Base-by-base conservation (phyloP, 2,329 filamentous ascomycete genomes). In the Aspergillus arachidicola region DNA sequence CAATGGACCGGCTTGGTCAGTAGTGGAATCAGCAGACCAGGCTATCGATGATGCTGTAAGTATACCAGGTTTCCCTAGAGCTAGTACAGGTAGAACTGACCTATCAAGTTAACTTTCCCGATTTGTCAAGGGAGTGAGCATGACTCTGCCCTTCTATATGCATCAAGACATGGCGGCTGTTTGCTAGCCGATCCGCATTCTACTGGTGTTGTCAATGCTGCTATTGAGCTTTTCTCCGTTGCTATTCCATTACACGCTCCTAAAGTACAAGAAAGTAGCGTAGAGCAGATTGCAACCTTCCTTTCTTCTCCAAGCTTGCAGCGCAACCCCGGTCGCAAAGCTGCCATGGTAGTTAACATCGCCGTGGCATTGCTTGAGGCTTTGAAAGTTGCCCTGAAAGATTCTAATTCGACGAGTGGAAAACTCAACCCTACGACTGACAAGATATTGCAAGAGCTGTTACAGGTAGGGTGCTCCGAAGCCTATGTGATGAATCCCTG, bases 151-250 rank as follows among this genome's bases (percentile, higher is more conserved):
- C 84, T 89, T 26, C 81, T 97, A 30, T 97, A 97, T 54, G 83
- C 84, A 10, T 80, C 83, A 57, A 79, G 82, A 3, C 79, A 83
- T 66, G 79, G 83, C 1, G 69, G 82, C 72, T 57, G 81, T 65
- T 70, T 76, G 60, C 81, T 86, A 38, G 91, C 91, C 19, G 91
- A 95, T 67, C 93, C 94, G 10, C 90, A 95, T 6, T 89, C 92
- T 0, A 99, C 94, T 0, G 94, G 97, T 73, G 94, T 97, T 30
- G 92, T 98, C 64, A 97, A 99, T 73, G 89, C 94, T 72, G 94
- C 95, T 0, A 96, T 99, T 61, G 90, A 95, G 66, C 83, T 98
- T 0, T 99, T 99, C 75, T 93, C 94, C 2, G 92, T 96, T 59
- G 91, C 93, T 45, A 89, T 99, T 62, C 94, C 95, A 3, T 82